Conservation (phyloP, 352 stramenopile genomes). For the Pythium biforme region DNA sequence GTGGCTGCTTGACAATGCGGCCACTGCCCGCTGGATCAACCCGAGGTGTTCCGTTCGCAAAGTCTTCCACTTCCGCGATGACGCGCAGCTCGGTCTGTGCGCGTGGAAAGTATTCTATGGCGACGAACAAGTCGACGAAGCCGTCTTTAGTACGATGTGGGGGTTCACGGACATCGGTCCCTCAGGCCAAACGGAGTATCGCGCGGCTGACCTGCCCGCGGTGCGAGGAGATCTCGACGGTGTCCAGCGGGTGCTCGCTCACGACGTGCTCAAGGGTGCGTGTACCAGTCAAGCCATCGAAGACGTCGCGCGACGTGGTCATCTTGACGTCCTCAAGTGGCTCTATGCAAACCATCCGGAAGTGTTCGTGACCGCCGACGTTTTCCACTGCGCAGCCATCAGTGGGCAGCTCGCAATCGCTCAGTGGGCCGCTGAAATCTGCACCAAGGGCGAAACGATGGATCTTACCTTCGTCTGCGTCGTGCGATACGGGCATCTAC, state of each 20-base stretch:
- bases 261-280: not conserved
- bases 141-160: not conserved
- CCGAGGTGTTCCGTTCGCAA: not conserved
- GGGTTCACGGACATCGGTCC: no score
- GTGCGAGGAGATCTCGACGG: not conserved
- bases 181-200: not conserved
- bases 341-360: not conserved
- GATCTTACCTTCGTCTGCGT: not conserved
- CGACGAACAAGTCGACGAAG: not conserved
- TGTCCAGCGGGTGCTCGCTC: not conserved
- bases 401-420: not conserved
- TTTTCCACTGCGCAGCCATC: not conserved
- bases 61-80: not conserved
- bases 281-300: not conserved
- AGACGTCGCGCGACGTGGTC: not conserved
- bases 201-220: not conserved
- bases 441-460: not conserved
- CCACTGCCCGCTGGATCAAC: not conserved
- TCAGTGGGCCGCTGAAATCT: not conserved
- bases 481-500: not conserved
- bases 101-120: not conserved
- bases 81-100: not conserved
- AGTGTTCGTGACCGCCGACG: not conserved
- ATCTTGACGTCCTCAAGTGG: not conserved
- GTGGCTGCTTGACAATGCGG: constrained; percentile 1